Base-by-base conservation (phyloP, 2,329 filamentous ascomycete species). In the Ophidiomyces ophidiicola region DNA sequence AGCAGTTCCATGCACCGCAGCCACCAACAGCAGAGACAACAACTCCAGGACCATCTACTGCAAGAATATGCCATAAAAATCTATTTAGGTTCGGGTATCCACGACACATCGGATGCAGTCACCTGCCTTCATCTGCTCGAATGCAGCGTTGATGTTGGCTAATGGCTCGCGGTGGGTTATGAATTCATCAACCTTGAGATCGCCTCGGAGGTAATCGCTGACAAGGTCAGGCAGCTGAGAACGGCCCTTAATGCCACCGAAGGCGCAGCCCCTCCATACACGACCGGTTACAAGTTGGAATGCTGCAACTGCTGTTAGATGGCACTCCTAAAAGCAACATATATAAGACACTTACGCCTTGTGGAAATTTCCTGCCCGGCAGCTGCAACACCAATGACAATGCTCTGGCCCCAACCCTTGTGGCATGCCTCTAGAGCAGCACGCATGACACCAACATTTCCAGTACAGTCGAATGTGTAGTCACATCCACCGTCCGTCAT, bases 401-500 rank as follows among this genome's bases (percentile, higher is more conserved):
- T 94, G 59, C 82, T 92, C 72, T 94, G 77, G 55, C 90, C 90
- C 90, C 90, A 98, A 34, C 90, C 90, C 76, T 98, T 98, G 72
- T 98, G 90, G 71, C 87, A 96, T 34, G 90, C 87, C 70, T 98
- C 88, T 44, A 98, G 77, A 28, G 90, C 90, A 38, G 84, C 82
- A 47, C 90, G 76, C 90, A 94, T 98, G 41, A 98, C 90, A 51
- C 78, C 76, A 38, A 96, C 87, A 57, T 96, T 96, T 44, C 90
- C 90, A 5, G 90, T 98, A 73, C 90, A 96, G 70, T 98, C 90
- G 60, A 98, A 98, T 35, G 90, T 98, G 71, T 94, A 96, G 69
- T 98, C 90, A 61, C 86, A 93, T 36, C 90, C 90, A 49, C 90
- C 90, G 55, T 96, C 90, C 1, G 90, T 98, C 81, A 96, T 86